A percentile compares a stretch with the other conserved stretches of the same genome.
These are phyloP conservation scores for Yamadazyma dendronema DNA, from an alignment of 1,139 yeast genomes.

Conservation along the genomic window DNA sequence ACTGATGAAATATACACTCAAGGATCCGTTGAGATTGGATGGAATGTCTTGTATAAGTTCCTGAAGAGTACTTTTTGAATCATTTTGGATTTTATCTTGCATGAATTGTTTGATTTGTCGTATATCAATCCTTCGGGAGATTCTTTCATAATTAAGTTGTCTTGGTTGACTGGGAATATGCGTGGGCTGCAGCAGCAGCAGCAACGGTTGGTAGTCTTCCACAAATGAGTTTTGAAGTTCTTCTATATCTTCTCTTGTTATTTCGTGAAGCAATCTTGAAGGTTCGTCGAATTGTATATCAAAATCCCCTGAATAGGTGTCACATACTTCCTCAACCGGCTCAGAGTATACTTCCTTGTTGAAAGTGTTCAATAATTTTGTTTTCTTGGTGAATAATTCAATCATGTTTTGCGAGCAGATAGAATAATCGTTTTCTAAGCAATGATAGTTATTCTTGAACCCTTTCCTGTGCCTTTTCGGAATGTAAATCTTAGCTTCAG, in stretches of 20 bases:
- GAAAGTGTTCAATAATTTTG: slow-evolving; percentile 31
- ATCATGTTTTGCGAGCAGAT: slow-evolving; percentile 67
- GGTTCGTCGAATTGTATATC: slow-evolving; percentile 8
- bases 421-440: slow-evolving; percentile 71
- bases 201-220: too few relatives aligned
- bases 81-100: slow-evolving; percentile 55
- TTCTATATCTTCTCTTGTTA: slow-evolving; percentile 17
- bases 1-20: slow-evolving; percentile 28
- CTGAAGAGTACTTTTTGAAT: slow-evolving; percentile 16
- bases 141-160: slow-evolving; percentile 55
- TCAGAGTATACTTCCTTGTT: slow-evolving; percentile 34
- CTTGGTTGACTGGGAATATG: not conserved
- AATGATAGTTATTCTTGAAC: slow-evolving; percentile 25
- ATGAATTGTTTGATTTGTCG: slow-evolving; percentile 71
- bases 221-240: slow-evolving; percentile 27
- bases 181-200: slow-evolving; percentile 25
- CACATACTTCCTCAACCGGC: slow-evolving; percentile 22
- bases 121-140: slow-evolving; percentile 83
- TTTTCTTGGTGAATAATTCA: slow-evolving; percentile 66
- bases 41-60: slow-evolving; percentile 36
- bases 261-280: slow-evolving; percentile 16
- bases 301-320: not conserved
- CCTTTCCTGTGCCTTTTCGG: slow-evolving; percentile 19
- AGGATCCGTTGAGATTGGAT: slow-evolving; percentile 54
- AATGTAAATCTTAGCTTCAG: slow-evolving; percentile 31